phyloP scores from a whole-genome alignment of 2,329 filamentous ascomycete genomes.

The Trichoderma pleuroti region DNA sequence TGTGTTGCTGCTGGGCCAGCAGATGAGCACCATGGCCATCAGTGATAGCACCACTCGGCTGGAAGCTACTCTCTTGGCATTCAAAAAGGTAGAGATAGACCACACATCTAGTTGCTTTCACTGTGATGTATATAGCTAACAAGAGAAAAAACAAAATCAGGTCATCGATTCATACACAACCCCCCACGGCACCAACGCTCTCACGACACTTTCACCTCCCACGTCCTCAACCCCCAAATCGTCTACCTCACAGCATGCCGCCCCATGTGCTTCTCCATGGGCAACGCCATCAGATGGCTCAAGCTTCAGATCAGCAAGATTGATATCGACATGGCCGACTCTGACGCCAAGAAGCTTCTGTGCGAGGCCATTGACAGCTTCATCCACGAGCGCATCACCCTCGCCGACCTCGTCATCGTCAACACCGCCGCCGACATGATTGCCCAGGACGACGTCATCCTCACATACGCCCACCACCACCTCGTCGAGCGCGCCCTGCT shows the following conservation, averaged over 20 bases:
- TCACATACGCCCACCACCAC: slow-evolving; percentile 82
- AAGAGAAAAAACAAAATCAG: slow-evolving; percentile 38
- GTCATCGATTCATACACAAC: slow-evolving; percentile 93
- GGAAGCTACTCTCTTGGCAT: slow-evolving; percentile 81
- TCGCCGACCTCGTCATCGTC: slow-evolving; percentile 83
- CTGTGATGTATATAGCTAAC: background rate
- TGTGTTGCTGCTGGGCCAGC: slow-evolving; percentile 79
- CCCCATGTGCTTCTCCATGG: slow-evolving; percentile 95
- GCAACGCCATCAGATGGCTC: slow-evolving; percentile 90
- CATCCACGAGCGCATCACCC: slow-evolving; percentile 82
- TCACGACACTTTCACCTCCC: slow-evolving; percentile 86
- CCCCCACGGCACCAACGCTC: slow-evolving; percentile 77
- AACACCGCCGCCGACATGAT: slow-evolving; percentile 73
- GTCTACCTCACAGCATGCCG: slow-evolving; percentile 90
- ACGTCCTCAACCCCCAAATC: slow-evolving; percentile 91
- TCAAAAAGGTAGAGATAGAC: slow-evolving; percentile 65
- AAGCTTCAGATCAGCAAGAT: slow-evolving; percentile 91
- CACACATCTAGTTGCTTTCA: background rate
- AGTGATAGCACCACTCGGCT: slow-evolving; percentile 86
- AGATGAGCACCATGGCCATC: slow-evolving; percentile 84
- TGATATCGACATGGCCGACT: slow-evolving; percentile 79
- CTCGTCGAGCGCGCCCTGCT: slow-evolving; percentile 82
- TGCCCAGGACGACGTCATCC: slow-evolving; percentile 71
- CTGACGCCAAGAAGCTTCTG: slow-evolving; percentile 74
- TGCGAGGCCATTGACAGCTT: slow-evolving; percentile 82